These are phyloP conservation scores for Solanum sitiens DNA, from an alignment of 257 asterid genomes.

Conservation along the genomic window DNA sequence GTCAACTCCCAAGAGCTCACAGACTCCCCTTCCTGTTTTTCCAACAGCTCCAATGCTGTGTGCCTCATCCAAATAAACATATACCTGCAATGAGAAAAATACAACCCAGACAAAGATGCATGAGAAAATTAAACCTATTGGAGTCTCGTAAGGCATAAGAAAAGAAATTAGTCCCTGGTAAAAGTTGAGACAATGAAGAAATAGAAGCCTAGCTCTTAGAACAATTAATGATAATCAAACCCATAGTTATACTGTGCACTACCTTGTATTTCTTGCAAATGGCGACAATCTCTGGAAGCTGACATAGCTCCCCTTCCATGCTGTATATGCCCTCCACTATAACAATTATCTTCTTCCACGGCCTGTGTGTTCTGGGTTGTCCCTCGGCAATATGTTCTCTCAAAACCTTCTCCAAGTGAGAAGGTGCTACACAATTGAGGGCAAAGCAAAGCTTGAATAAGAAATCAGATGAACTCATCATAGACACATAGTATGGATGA, in stretches of 20 bases:
- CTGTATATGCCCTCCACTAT: conserved; percentile 99
- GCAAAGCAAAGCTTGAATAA: conserved; percentile 1
- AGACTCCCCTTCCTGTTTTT: conserved; percentile 92
- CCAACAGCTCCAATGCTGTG: conserved; percentile 99
- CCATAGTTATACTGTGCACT: not conserved
- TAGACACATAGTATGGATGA: not conserved
- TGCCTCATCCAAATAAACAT: conserved; percentile 93
- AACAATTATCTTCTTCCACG: conserved; percentile 94
- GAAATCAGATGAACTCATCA: not conserved
- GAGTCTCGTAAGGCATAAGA: not conserved
- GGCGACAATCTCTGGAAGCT: conserved; percentile 92
- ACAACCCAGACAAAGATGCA: not conserved
- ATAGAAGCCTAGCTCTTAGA: not conserved
- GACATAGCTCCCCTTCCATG: conserved; percentile 98
- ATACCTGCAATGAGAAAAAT: conserved; percentile 42
- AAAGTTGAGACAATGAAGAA: not conserved
- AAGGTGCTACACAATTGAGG: conserved; percentile 53
- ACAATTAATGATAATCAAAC: not conserved
- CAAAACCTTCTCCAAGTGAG: conserved; percentile 85
- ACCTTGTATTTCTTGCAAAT: conserved; percentile 98
- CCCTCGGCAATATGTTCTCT: conserved; percentile 93
- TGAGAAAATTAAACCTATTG: not conserved
- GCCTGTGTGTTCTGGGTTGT: conserved; percentile 95
- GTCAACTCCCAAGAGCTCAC: conserved; percentile 95
- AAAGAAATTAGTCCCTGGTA: not conserved